phyloP scores from a whole-genome alignment of 176 grass and related monocot genomes.

The Eremochloa ophiuroides region DNA sequence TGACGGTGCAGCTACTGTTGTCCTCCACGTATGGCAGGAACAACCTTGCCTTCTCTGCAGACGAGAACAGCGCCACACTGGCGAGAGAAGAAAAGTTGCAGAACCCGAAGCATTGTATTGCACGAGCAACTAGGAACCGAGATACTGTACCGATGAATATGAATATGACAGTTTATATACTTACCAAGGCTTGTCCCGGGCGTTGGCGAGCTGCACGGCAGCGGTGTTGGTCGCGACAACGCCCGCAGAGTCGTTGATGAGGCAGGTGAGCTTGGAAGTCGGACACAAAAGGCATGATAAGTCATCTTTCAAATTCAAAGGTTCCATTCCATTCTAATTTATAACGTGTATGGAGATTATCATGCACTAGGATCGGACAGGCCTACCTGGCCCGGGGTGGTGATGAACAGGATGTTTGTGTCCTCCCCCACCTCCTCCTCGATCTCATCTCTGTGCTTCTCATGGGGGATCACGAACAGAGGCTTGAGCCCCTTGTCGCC shows the following conservation, averaged over 20 bases:
- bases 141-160: no score
- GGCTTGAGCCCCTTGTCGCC: conserved; percentile 49
- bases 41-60: conserved; percentile 57
- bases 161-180: no score
- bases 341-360: background rate
- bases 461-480: conserved; percentile 91
- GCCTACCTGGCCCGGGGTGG: conserved; percentile 82
- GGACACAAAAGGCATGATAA: background rate
- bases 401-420: conserved; percentile 64
- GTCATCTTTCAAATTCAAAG: background rate
- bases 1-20: conserved; percentile 37
- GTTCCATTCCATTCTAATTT: no score
- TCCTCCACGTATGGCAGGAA: conserved; percentile 69
- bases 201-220: conserved; percentile 75
- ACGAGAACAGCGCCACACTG: conserved; percentile 79
- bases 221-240: conserved; percentile 85
- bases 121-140: background rate
- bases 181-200: conserved; percentile 75
- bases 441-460: conserved; percentile 85
- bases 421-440: conserved; percentile 61
- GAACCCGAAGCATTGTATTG: background rate
- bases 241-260: conserved; percentile 73
- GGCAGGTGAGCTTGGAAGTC: conserved; percentile 55
- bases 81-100: background rate
- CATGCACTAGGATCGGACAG: background rate